These are phyloP conservation scores for Closterium sp. DNA, from an alignment of 139 green algal genomes.

Conservation along the genomic window DNA sequence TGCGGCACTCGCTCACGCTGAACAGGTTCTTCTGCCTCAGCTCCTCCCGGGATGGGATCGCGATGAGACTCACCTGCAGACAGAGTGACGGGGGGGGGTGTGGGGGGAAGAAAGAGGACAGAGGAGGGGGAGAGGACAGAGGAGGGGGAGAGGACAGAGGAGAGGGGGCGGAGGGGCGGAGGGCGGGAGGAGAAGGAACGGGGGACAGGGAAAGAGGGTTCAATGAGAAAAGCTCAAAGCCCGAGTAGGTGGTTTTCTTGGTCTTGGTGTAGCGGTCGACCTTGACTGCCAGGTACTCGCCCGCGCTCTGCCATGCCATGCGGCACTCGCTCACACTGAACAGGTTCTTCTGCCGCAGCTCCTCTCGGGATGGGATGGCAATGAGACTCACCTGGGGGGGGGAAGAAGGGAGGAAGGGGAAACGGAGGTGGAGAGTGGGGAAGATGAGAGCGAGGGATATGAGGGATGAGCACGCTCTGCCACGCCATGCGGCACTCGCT, in stretches of 20 bases:
- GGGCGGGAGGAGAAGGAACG: background rate
- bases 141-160: too few relatives aligned
- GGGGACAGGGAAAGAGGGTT: background rate
- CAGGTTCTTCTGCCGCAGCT: conserved; percentile 96
- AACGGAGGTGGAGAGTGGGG: background rate
- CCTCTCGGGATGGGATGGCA: conserved; percentile 71
- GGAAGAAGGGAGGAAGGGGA: background rate
- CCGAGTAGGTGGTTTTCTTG: conserved; percentile 89
- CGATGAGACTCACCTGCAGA: conserved; percentile 60
- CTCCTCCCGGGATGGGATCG: conserved; percentile 77
- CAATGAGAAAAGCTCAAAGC: conserved; percentile 90
- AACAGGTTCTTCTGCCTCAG: conserved; percentile 97
- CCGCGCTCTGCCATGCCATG: conserved; percentile 92
- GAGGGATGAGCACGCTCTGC: background rate
- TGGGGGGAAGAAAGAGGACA: background rate
- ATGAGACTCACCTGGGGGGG: conserved; percentile 60
- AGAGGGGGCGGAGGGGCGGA: background rate
- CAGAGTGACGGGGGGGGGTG: background rate
- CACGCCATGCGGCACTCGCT: background rate
- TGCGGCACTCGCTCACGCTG: conserved; percentile 84
- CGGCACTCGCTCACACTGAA: conserved; percentile 90
- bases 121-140: background rate
- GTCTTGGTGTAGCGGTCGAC: conserved; percentile 98
- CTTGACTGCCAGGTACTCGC: conserved; percentile 93
- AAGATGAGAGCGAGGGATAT: too few relatives aligned